Base-by-base conservation (phyloP, 1,139 yeast genomes). In the Magnusiomyces tetraspermus region DNA sequence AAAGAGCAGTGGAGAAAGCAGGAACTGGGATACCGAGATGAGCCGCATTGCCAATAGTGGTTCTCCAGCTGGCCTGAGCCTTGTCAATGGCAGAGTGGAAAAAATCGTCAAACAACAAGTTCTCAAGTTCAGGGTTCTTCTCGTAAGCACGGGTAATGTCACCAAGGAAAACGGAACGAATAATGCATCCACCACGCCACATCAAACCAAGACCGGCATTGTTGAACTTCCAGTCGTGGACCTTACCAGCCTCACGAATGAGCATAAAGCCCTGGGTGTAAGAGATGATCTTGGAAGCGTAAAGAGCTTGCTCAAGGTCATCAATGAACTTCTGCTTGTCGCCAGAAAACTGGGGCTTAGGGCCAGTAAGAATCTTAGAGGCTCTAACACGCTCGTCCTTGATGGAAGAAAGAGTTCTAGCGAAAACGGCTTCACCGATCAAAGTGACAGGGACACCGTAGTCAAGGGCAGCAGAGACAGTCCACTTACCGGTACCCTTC, bases 141-240 rank as follows among this genome's bases (percentile, higher is more conserved):
- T 90, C 86, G 85, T 84, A 92, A 62, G 98, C 98, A 71, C 87
- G 72, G 65, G 98, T 92, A 75, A 92, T 92, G 74, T 92, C 97
- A 69, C 83, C 97, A 70, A 92, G 80, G 85, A 92, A 92, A 62
- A 90, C 97, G 55, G 98, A 92, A 80, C 97, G 87, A 76, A 92
- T 92, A 74, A 92, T 92, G 81, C 98, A 92, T 64, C 98, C 98
- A 78, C 98, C 98, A 82, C 98, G 85, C 98, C 98, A 92, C 98
- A 92, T 92, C 69, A 92, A 82, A 63, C 97, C 98, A 67, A 92
- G 92, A 59, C 95, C 92, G 63, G 97, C 96, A 82, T 87, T 86
- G 85, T 92, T 92, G 73, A 92, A 80, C 73, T 87, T 83, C 98
- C 98, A 92, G 68, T 83, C 83, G 80, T 88, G 92, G 73, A 88